These are phyloP conservation scores for Parascedosporium putredinis DNA, from an alignment of 2,329 filamentous ascomycete genomes.

Conservation along the genomic window DNA sequence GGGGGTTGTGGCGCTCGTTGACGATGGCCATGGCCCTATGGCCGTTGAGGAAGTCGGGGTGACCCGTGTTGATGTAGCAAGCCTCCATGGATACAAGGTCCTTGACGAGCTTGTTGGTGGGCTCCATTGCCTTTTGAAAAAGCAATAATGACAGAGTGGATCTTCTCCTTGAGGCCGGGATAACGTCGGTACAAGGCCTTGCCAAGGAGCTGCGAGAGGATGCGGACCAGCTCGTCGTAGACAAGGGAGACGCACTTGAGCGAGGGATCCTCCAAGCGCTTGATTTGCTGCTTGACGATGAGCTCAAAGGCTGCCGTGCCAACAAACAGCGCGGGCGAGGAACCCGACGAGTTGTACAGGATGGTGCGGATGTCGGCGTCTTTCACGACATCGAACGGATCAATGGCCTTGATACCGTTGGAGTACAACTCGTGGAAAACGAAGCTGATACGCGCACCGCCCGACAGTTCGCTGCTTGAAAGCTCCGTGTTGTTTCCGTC, in stretches of 20 bases:
- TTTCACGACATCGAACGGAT: constrained; percentile 95
- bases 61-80: constrained; percentile 96
- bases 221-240: constrained; percentile 94
- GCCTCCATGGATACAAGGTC: constrained; percentile 93
- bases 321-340: constrained; percentile 91
- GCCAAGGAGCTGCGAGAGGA: constrained; percentile 76
- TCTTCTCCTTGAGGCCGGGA: constrained; percentile 91
- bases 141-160: constrained; percentile 79
- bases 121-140: constrained; percentile 99
- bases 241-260: constrained; percentile 95
- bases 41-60: constrained; percentile 94
- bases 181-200: constrained; percentile 90
- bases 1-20: constrained; percentile 76
- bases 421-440: constrained; percentile 98
- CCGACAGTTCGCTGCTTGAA: constrained; percentile 87
- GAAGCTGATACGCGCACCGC: constrained; percentile 95
- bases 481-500: constrained; percentile 96
- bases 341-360: constrained; percentile 97
- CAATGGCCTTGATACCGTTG: constrained; percentile 93
- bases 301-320: constrained; percentile 97
- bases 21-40: constrained; percentile 96
- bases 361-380: constrained; percentile 96
- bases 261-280: constrained; percentile 88
- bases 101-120: constrained; percentile 90
- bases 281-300: constrained; percentile 98